These are phyloP conservation scores for Pestalotiopsis sp. DNA, from an alignment of 2,329 filamentous ascomycete genomes.

Conservation along the genomic window DNA sequence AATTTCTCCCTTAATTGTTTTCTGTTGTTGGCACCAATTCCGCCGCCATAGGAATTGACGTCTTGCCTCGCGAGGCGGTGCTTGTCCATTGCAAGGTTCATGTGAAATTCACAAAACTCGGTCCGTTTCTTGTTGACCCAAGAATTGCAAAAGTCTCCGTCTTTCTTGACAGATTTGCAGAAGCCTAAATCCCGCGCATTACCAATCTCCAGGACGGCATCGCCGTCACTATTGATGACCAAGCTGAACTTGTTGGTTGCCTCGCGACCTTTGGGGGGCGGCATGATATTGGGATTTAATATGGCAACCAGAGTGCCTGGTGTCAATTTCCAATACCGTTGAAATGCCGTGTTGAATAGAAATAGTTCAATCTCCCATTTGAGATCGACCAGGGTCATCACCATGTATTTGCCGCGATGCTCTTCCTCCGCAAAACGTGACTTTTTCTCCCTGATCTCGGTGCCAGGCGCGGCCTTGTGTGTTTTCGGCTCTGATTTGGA, in stretches of 20 bases:
- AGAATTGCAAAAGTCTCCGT: slow-evolving; percentile 76
- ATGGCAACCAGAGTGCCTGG: slow-evolving; percentile 91
- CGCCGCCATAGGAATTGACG: slow-evolving; percentile 49
- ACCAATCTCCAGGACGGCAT: slow-evolving; percentile 89
- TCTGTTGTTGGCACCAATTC: slow-evolving; percentile 31
- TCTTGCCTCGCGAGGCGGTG: slow-evolving; percentile 40
- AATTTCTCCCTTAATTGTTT: slow-evolving; percentile 28
- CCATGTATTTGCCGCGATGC: slow-evolving; percentile 84
- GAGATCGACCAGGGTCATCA: slow-evolving; percentile 83
- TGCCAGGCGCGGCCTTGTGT: slow-evolving; percentile 49
- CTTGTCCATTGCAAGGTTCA: slow-evolving; percentile 79
- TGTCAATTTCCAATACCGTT: slow-evolving; percentile 90
- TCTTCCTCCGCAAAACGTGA: slow-evolving; percentile 45
- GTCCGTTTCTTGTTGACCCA: slow-evolving; percentile 92
- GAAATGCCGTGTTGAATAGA: slow-evolving; percentile 88
- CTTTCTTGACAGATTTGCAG: slow-evolving; percentile 83
- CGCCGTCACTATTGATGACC: slow-evolving; percentile 81
- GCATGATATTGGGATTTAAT: slow-evolving; percentile 89
- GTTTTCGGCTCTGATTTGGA: slow-evolving; percentile 81
- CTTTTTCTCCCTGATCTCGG: slow-evolving; percentile 46
- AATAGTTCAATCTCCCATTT: slow-evolving; percentile 91
- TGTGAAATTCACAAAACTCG: slow-evolving; percentile 90
- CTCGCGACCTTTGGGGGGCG: slow-evolving; percentile 73
- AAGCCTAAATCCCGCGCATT: slow-evolving; percentile 82
- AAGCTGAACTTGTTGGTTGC: slow-evolving; percentile 86